Conservation (phyloP, 2,329 filamentous ascomycete genomes). For the Penicillium verrucosum region DNA sequence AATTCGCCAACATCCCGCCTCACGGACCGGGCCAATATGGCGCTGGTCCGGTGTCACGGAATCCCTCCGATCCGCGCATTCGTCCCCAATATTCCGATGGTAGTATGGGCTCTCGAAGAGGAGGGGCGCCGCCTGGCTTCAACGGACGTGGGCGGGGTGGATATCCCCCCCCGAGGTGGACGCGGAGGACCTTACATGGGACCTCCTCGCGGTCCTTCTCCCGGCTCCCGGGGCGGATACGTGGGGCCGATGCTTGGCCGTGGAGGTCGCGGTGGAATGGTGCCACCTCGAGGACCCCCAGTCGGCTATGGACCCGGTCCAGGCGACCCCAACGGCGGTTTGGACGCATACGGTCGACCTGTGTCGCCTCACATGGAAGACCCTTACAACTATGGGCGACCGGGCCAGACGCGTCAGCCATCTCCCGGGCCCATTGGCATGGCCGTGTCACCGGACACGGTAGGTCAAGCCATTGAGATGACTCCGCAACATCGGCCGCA, state of each 20-base stretch:
- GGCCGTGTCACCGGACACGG: constrained; percentile 36
- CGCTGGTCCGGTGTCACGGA: constrained; percentile 35
- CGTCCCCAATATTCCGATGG: constrained; percentile 49
- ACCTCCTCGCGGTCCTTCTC: constrained; percentile 32
- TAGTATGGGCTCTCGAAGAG: constrained; percentile 44
- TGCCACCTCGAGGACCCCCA: constrained; percentile 38
- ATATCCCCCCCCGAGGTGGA: constrained; percentile 47
- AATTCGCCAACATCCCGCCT: constrained; percentile 41
- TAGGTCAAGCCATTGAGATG: constrained; percentile 76
- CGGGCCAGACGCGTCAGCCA: constrained; percentile 24
- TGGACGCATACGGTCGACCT: constrained; percentile 36
- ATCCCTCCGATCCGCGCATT: constrained; percentile 43
- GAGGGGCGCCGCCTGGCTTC: constrained; percentile 43
- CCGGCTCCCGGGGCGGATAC: constrained; percentile 45
- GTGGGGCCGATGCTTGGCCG: constrained; percentile 36
- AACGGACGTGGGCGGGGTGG: constrained; percentile 57
- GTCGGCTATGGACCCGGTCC: constrained; percentile 45
- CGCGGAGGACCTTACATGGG: constrained; percentile 40
- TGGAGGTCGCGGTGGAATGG: constrained; percentile 40
- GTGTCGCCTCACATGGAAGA: constrained; percentile 27
- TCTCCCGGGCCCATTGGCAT: constrained; percentile 36
- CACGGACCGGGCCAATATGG: constrained; percentile 30
- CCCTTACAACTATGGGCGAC: constrained; percentile 22
- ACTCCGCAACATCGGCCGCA: constrained; percentile 60
- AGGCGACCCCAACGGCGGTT: constrained; percentile 36